phyloP scores from a whole-genome alignment of 352 stramenopile genomes.

The Phytophthora europaea region DNA sequence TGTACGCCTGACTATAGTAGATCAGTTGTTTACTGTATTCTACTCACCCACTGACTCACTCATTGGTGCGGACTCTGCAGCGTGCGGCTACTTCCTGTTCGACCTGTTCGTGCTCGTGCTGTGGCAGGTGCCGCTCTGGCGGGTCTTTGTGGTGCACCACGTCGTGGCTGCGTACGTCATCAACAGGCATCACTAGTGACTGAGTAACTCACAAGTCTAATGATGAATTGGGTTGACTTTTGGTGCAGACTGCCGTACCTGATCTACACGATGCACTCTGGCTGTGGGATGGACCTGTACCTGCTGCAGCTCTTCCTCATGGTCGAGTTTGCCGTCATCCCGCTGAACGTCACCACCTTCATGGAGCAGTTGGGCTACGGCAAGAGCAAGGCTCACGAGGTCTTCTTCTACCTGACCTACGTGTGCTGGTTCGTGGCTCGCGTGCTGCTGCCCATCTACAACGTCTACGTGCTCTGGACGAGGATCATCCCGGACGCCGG shows the following conservation, averaged over 20 bases:
- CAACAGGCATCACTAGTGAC: background rate
- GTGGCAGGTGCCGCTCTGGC: slow-evolving; percentile 80
- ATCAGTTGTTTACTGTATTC: no score
- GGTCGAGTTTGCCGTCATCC: slow-evolving; percentile 86
- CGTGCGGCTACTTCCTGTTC: slow-evolving; percentile 87
- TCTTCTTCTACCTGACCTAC: slow-evolving; percentile 84
- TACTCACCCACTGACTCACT: background rate
- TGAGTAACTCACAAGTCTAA: no score
- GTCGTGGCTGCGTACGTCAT: slow-evolving; percentile 78
- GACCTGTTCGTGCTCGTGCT: slow-evolving; percentile 79
- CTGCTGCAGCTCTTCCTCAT: slow-evolving; percentile 85
- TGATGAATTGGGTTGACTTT: background rate
- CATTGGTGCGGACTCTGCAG: slow-evolving; percentile 36
- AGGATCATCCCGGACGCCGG: slow-evolving; percentile 65
- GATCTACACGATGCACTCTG: slow-evolving; percentile 84
- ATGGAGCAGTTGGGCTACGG: slow-evolving; percentile 83
- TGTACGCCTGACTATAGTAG: slow-evolving; percentile 58
- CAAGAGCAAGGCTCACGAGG: slow-evolving; percentile 62
- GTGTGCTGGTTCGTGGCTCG: slow-evolving; percentile 81
- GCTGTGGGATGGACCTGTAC: slow-evolving; percentile 82
- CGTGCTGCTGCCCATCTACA: slow-evolving; percentile 83
- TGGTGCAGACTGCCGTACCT: slow-evolving; percentile 74
- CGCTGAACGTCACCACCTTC: slow-evolving; percentile 85
- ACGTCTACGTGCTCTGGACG: slow-evolving; percentile 82
- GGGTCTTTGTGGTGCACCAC: slow-evolving; percentile 86